Base-by-base conservation (phyloP, 202 grass and related monocot species). In the Elaeis oleifera region DNA sequence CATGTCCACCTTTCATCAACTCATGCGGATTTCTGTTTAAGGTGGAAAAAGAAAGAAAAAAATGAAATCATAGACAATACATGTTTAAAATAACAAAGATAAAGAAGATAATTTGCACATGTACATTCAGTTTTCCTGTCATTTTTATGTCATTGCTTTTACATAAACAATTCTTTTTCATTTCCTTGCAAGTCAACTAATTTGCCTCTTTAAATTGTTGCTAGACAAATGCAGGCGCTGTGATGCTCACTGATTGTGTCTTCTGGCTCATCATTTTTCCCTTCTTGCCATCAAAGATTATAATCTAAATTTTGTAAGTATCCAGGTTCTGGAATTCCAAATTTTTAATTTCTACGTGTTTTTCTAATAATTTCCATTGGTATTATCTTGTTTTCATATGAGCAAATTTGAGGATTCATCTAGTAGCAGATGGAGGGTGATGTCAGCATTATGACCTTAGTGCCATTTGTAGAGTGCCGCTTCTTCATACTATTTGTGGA, bases 201-300 rank as follows among this genome's bases (percentile, higher is more conserved):
- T 48, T 56, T 68, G 52, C 26, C 52, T 56, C 11, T 18, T 56
- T 9, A 20, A 20, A 18, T 56, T 68, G 13, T 85, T 54, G 26
- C 49, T 76, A 99, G 94, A 76, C 83, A 80, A 94, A 89, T 76
- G 94, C 94, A 70, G 94, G 94, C 3, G 94, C 94, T 0, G 94
- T 99, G 72, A 82, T 99, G 65, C 82, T 99, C 17, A 99, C 94
- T 11, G 94, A 99, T 67, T 94, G 85, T 11, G 94, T 99, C 31
- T 99, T 99, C 68, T 99, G 94, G 94, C 81, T 99, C 80, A 89
- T 99, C 57, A 99, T 99, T 68, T 92, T 99, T 51, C 94, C 94
- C 5, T 92, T 75, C 88, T 99, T 18, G 84, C 74, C 8, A 66
- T 87, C 1, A 89, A 85, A 80, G 88, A 99, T 72, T 94, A 94